Evolutionary conservation across 495 filamentous ascomycete species (phyloP), one percentile per base, ranked within the genome.

Genomic region (Penicillium steckii): DNA sequence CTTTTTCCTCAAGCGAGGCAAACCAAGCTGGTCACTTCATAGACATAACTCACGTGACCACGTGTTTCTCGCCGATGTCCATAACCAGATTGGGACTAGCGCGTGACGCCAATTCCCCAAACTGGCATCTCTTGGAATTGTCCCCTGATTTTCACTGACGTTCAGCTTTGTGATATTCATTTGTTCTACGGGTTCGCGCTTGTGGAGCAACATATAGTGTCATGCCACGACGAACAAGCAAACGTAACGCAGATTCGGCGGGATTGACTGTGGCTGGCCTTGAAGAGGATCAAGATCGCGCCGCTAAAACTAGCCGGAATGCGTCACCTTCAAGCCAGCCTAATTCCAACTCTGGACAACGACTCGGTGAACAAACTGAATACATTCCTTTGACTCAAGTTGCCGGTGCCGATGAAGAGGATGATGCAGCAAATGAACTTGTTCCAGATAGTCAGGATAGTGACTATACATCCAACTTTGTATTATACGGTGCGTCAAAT

Each of bases 401-500:
- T 32, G n/a, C 51, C 17, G 61, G 52, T 0, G 60, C 46, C 2
- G 69, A 71, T n/a, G 70, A 70, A 15, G 71, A 74, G 7, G 73
- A 77, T 49, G 73, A 59, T 10, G 52, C 61, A n/a, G 72, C 71
- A 23, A 56, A 55, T 4, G 49, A 66, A 35, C 10, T 72, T 15
- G 47, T 74, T 8, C 62, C 64, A 19, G 58, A 58, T 7, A 71
- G 53, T 19, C 74, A 78, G 52, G 73, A 66, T 43, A 77, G 77
- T 35, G 71, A 79, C 23, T 72, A 73, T 4, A 40, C 63, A 23
- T 66, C 66, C 2, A 61, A 44, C 9, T 68, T 65, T 15, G 75
- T 84, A 51, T 66, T 77, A 25, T 87, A 85, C 49, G 84, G 82
- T 60, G 68, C 54, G 23, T 56, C 9, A 41, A 1, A 19, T 10